These are phyloP conservation scores for Pneumocystis oryctolagi DNA, from an alignment of 1,139 yeast species.

Conservation along the genomic window DNA sequence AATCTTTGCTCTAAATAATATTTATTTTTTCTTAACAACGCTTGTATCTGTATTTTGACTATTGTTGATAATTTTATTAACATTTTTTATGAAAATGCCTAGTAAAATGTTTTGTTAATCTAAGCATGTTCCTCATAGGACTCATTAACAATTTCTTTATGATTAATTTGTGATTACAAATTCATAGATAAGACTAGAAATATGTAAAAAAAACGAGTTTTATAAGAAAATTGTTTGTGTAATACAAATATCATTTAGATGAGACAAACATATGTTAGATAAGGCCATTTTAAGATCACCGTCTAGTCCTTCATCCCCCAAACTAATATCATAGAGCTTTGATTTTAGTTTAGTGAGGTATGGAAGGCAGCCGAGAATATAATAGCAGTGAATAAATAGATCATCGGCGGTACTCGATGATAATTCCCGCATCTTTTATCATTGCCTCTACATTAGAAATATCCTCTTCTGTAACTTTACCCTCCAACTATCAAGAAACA, in stretches of 20 bases:
- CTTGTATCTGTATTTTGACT: background rate
- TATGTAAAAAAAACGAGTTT: background rate
- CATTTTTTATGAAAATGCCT: no score
- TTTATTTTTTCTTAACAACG: background rate
- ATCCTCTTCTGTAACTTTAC: background rate
- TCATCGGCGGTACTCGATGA: background rate
- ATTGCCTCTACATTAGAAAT: background rate
- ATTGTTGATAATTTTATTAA: background rate
- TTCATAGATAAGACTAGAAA: background rate
- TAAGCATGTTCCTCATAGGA: no score
- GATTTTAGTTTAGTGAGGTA: background rate
- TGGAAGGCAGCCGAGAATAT: background rate
- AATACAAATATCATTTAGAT: no score
- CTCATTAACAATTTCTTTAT: no score
- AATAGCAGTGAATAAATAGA: background rate
- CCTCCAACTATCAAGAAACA: background rate
- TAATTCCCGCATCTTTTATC: background rate
- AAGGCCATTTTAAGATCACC: background rate
- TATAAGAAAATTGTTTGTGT: background rate
- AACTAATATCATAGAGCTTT: background rate
- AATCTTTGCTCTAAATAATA: background rate
- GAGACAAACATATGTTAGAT: background rate
- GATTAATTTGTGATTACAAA: background rate
- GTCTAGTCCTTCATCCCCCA: background rate
- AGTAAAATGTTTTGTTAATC: background rate